Base-by-base conservation (phyloP, 2,329 filamentous ascomycete genomes). In the Plenodomus biglobosus region DNA sequence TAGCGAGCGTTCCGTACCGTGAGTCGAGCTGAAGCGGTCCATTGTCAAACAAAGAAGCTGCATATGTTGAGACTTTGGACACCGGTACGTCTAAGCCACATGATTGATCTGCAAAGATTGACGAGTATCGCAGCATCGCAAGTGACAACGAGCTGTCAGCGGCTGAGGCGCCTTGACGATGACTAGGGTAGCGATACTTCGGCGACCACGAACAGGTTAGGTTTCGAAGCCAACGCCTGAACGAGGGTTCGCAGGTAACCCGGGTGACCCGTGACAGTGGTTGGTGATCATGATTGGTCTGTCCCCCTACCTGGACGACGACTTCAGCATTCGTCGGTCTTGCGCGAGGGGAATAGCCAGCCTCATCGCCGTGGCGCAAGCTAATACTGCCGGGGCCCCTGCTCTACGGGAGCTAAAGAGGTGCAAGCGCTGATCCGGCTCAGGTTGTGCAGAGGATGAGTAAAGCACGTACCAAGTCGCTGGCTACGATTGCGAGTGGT, bases 391-490 rank as follows among this genome's bases (percentile, higher is more conserved):
- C 51, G 53, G 50, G 48, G 48, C 43, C 27, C 59, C 58, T 45
- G 35, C 58, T 56, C 56, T 40, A 50, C 50, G 51, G 49, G 38
- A 51, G 41, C 56, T 55, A 56, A 49, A 57, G 27, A 50, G 46
- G 46, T 50, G 44, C 53, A 44, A 56, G 46, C 41, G 52, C 48
- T 55, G 50, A 57, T 56, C 54, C 40, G 58, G 48, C 49, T 44
- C 38, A 44, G 40, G 40, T 48, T 50, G 50, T 56, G 56, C 53
- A 56, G 55, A 52, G 56, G 49, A 49, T 41, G 44, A 38, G 48
- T 42, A 54, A n/a, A 53, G 53, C 56, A 56, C 55, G 53, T 56
- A 56, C 55, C 58, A 58, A 50, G 49, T 53, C 58, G 52, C 48
- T 50, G 53, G 59, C 45, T 44, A 49, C 51, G 53, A 51, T 52